Base-by-base conservation (phyloP, 106 monocot genomes). In the Acanthochlamys bracteata region DNA sequence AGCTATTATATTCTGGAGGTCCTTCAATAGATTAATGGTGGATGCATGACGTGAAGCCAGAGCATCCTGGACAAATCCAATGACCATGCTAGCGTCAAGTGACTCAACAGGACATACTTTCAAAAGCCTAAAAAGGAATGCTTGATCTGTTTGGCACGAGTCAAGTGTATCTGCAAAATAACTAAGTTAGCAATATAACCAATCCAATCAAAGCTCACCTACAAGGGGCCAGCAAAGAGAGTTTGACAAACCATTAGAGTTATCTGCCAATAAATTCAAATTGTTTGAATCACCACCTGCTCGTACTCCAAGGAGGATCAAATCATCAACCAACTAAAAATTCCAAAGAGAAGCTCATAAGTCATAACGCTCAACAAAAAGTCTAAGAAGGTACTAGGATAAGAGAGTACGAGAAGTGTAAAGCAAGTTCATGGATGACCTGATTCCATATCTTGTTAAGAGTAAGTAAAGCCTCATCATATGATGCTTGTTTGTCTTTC, bases 381-480 rank as follows among this genome's bases (percentile, higher is more conserved):
- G 11, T 57, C 25, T 3, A 24, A 16, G 56, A n/a, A n/a, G n/a
- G n/a, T n/a, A n/a, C 25, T n/a, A 41, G 24, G 39, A 24, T 39
- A 57, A 16, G 54, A 40, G 68, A 63, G 23, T 60, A 55, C 57
- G 17, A 55, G 19, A 47, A 15, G 1, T 47, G 40, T 13, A 60
- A 19, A 27, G 11, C 39, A 25, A 10, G 41, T 60, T 69, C 20
- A 42, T 68, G 27, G 24, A 23, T 49, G 54, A 98, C 96, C 91
- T 85, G 96, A 74, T 91, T 98, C 96, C 96, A 98, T 51, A 88
- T 83, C 75, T 75, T 91, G 70, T 98, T 98, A 49, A 85, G 41
- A 41, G 71, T 65, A 47, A 91, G 85, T 73, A 98, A 63, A 59
- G 73, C 79, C 25, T 81, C 66, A 69, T 91, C 88, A 68, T 98